Conservation (phyloP, 2,329 filamentous ascomycete species). For the Fusarium palustre region DNA sequence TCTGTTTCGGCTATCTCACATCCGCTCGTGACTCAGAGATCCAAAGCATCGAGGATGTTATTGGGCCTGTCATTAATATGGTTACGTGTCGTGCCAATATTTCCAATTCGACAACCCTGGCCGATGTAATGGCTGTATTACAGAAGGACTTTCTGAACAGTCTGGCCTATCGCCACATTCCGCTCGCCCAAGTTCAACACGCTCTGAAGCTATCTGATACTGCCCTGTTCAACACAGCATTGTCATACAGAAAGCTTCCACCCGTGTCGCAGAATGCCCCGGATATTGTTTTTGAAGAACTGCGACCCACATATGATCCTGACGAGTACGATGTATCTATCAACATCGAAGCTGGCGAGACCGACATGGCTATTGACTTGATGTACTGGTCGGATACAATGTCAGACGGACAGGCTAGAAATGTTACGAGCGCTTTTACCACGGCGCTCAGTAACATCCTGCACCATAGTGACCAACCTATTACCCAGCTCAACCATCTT, state of each 20-base stretch:
- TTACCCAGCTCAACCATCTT: slow-evolving; percentile 29
- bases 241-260: slow-evolving; percentile 43
- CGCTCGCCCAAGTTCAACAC: slow-evolving; percentile 40
- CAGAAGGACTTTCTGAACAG: slow-evolving; percentile 34
- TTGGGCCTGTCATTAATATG: slow-evolving; percentile 68
- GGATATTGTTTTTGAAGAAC: slow-evolving; percentile 39
- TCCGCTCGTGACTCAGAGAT: slow-evolving; percentile 65
- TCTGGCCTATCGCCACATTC: slow-evolving; percentile 26
- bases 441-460: slow-evolving; percentile 38
- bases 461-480: slow-evolving; percentile 3
- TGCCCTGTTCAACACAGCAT: slow-evolving; percentile 42
- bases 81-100: slow-evolving; percentile 62
- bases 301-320: slow-evolving; percentile 40
- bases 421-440: slow-evolving; percentile 35
- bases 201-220: slow-evolving; percentile 36
- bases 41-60: slow-evolving; percentile 58
- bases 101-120: not conserved
- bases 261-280: slow-evolving; percentile 5
- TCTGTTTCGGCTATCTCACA: slow-evolving; percentile 66
- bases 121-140: slow-evolving; percentile 8
- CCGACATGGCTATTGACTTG: slow-evolving; percentile 37
- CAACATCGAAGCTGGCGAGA: slow-evolving; percentile 38
- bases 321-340: slow-evolving; percentile 42
- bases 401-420: slow-evolving; percentile 33
- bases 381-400: slow-evolving; percentile 43